Conservation (phyloP, 2,329 filamentous ascomycete genomes). For the Lasiodiplodia hormozganensis region DNA sequence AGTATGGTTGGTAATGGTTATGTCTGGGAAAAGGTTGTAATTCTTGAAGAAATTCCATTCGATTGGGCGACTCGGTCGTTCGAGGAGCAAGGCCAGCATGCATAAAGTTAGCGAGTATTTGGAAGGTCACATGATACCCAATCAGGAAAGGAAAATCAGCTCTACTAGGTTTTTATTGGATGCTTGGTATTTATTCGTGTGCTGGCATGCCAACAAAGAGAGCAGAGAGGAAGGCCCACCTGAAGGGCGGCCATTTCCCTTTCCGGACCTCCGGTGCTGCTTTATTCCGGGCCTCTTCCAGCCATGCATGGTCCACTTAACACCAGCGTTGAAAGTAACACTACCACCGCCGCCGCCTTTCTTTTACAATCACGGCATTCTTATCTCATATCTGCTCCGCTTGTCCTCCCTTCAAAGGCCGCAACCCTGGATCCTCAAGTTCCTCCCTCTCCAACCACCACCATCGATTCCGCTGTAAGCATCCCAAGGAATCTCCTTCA, state of each 20-base stretch:
- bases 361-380: background rate
- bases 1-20: constrained; percentile 77
- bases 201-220: constrained; percentile 20
- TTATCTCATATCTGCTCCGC: background rate
- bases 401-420: background rate
- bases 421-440: background rate
- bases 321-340: background rate
- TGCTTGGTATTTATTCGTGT: background rate
- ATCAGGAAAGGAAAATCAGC: background rate
- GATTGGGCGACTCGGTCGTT: background rate
- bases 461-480: background rate
- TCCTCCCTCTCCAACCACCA: background rate
- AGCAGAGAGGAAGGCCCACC: background rate
- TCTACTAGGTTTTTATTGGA: background rate
- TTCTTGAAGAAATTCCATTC: background rate
- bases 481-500: background rate
- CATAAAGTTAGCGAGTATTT: background rate
- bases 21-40: background rate
- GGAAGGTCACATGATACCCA: constrained; percentile 18
- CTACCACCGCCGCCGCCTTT: background rate
- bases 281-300: background rate
- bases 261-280: constrained; percentile 2
- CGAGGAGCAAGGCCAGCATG: background rate
- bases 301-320: background rate
- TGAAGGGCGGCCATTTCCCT: background rate